Base-by-base conservation (phyloP, 441 rosid genomes). In the Croton laevigatus region DNA sequence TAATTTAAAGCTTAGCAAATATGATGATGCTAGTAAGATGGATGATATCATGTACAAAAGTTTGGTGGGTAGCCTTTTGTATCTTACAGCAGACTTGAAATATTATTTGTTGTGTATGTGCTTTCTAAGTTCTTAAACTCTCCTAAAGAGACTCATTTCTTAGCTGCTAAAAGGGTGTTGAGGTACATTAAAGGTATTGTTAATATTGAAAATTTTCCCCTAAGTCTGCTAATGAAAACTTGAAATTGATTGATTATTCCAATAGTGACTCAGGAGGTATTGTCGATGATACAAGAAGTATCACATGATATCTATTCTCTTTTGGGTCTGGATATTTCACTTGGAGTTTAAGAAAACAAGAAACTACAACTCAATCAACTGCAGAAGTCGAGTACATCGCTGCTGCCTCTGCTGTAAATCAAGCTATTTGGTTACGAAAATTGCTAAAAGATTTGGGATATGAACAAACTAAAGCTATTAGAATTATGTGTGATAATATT, bases 111-210 rank as follows among this genome's bases (percentile, higher is more conserved):
- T 54, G 32, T 36, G 0, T 54, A 22, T 38, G 2, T 68, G 20
- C 52, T 68, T 13, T 57, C 51, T 2, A 37, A 37, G 7, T 68
- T 53, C 16, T 12, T 37, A 52, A 51, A 68, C 14, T 53, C 19
- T 2, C 40, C 20, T 4, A 68, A 22, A 0, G 36, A n/a, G 6
- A 45, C 6, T 8, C 62, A 68, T 13, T 8, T 68, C 3, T 51
- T 2, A 10, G 62, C 38, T 6, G 3, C 51, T 5, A 68, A 57
- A 40, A 40, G 9, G 3, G 17, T 68, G 4, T 20, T 54, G 2
- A 68, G 52, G 17, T 68, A 68, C 7, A 38, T 68, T 9, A 68
- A 68, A 38, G 62, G 52, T 4, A 38, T 38, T 9, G 55, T 8
- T 13, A 0, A 14, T 32, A 5, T 34, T 52, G 61, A 10, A 2